These are phyloP conservation scores for Neocatenulostroma microsporum DNA, from an alignment of 2,329 filamentous ascomycete species.

Conservation along the genomic window DNA sequence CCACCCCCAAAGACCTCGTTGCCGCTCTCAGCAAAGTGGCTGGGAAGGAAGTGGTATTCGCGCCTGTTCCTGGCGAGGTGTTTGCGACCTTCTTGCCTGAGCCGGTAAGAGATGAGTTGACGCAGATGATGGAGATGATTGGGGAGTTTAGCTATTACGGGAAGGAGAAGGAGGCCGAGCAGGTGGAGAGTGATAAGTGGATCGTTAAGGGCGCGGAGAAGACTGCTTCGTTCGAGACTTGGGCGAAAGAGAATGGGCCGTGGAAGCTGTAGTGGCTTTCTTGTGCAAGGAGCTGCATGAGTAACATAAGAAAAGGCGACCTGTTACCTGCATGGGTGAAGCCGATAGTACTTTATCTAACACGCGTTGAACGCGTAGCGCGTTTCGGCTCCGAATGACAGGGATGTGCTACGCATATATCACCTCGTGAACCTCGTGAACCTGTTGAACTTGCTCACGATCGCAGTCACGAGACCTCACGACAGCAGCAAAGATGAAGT, in stretches of 20 bases:
- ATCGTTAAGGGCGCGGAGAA: constrained; percentile 17
- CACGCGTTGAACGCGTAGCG: too few relatives aligned
- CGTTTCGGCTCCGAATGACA: too few relatives aligned
- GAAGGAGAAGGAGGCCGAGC: constrained; percentile 20
- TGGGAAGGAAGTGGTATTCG: constrained; percentile 21
- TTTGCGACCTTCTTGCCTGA: constrained; percentile 21
- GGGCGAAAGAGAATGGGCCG: constrained; percentile 16
- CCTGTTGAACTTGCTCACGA: too few relatives aligned
- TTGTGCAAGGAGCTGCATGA: too few relatives aligned
- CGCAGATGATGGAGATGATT: constrained; percentile 24
- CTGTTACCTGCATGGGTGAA: too few relatives aligned
- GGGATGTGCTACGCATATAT: too few relatives aligned
- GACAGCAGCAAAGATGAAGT: too few relatives aligned
- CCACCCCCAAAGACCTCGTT: constrained; percentile 23
- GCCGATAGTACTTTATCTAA: too few relatives aligned
- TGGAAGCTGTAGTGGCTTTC: too few relatives aligned
- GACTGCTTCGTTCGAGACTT: constrained; percentile 14
- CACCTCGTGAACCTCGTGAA: too few relatives aligned
- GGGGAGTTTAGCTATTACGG: constrained; percentile 24
- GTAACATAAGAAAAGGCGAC: too few relatives aligned
- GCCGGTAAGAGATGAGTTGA: constrained; percentile 20
- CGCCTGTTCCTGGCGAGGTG: constrained; percentile 18
- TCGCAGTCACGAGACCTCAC: too few relatives aligned
- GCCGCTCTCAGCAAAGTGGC: constrained; percentile 13
- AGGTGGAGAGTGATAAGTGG: constrained; percentile 20